Evolutionary conservation across 306 rosid genomes (phyloP).

Genomic region (Carpinus fangiana): DNA sequence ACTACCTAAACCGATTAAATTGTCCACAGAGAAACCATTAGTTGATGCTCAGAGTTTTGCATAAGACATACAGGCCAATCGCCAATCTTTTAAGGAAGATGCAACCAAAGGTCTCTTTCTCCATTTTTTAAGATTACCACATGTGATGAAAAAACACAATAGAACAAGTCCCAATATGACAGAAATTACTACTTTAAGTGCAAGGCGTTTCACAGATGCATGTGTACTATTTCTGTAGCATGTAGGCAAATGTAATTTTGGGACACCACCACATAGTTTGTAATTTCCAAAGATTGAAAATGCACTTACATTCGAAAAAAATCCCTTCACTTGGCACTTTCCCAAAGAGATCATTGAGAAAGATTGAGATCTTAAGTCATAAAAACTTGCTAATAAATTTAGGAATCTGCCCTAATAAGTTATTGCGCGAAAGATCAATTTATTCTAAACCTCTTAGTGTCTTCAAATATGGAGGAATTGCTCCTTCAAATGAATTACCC

Average conservation of each 20-base stretch:
- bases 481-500: conserved; percentile 41
- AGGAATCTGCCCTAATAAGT: conserved; percentile 41
- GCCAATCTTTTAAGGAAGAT: conserved; percentile 1
- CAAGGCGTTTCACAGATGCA: neutral
- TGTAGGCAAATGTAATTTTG: conserved; percentile 28
- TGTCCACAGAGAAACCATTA: conserved; percentile 33
- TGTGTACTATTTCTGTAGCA: conserved; percentile 19
- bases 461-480: conserved; percentile 29
- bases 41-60: conserved; percentile 25
- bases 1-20: conserved; percentile 39
- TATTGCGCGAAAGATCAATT: conserved; percentile 37
- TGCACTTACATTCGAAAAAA: conserved; percentile 31
- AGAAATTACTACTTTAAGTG: conserved; percentile 23
- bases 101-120: conserved; percentile 7
- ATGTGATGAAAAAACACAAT: conserved; percentile 19
- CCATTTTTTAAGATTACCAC: neutral
- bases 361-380: conserved; percentile 30
- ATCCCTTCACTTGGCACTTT: conserved; percentile 37
- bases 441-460: conserved; percentile 34
- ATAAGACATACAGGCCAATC: conserved; percentile 29
- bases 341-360: conserved; percentile 40
- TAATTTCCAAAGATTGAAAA: conserved; percentile 32
- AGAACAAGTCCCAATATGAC: conserved; percentile 16
- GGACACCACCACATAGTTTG: conserved; percentile 41
- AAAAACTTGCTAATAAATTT: conserved; percentile 27